These are phyloP conservation scores for Arthroderma uncinatum DNA, from an alignment of 2,329 filamentous ascomycete genomes.

Conservation along the genomic window DNA sequence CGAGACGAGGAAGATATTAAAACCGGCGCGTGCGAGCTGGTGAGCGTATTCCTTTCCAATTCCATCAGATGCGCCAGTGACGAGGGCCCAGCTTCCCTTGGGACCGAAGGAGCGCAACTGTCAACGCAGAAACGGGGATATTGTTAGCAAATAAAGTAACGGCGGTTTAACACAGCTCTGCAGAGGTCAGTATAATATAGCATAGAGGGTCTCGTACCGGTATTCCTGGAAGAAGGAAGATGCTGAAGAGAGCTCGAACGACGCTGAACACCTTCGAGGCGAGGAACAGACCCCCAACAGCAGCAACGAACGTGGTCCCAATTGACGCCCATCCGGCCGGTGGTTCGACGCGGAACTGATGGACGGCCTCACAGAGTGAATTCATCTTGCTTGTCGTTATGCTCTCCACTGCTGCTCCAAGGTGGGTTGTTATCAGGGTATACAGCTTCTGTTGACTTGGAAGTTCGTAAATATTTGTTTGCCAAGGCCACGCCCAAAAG, in stretches of 20 bases:
- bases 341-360: constrained; percentile 26
- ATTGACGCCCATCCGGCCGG: constrained; percentile 29
- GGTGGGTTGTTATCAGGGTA: background rate
- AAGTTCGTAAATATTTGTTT: background rate
- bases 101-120: constrained; percentile 84
- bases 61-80: constrained; percentile 92
- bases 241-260: constrained; percentile 51
- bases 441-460: background rate
- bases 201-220: constrained; percentile 28
- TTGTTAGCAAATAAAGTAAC: background rate
- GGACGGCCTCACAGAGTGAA: constrained; percentile 14
- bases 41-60: constrained; percentile 92
- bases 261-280: constrained; percentile 48
- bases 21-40: constrained; percentile 81
- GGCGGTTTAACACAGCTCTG: background rate
- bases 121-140: background rate
- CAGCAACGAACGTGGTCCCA: constrained; percentile 28
- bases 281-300: constrained; percentile 49
- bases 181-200: background rate
- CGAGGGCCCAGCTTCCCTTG: constrained; percentile 83
- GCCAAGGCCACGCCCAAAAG: background rate
- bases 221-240: constrained; percentile 53
- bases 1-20: constrained; percentile 89
- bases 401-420: background rate
- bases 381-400: background rate